Evolutionary conservation across 169 alveolate genomes (phyloP).

Genomic region (Plasmodium gonderi): DNA sequence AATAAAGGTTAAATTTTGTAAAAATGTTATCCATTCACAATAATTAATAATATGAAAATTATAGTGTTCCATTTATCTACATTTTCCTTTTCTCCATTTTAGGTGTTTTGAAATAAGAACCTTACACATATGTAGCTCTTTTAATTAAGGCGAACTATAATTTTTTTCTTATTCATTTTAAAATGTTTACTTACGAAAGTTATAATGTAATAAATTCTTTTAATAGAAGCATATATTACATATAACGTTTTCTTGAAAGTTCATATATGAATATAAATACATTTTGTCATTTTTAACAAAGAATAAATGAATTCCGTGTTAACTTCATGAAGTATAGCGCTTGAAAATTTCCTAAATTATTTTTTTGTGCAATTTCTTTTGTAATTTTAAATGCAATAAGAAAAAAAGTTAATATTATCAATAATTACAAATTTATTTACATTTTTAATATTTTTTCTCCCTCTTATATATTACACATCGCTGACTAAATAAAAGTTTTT

Average conservation of each 20-base stretch:
- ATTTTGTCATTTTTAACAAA: neutral
- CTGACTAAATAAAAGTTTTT: neutral
- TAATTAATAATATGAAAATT: neutral
- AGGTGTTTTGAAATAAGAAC: no score
- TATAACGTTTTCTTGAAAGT: neutral
- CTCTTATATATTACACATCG: neutral
- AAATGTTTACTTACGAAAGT: neutral
- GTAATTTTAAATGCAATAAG: neutral
- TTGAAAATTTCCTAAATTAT: neutral
- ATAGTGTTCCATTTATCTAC: neutral
- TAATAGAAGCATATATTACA: neutral
- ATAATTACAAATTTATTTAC: neutral
- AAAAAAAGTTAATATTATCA: neutral
- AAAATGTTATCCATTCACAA: neutral
- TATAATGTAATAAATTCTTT: neutral
- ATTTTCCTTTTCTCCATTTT: neutral
- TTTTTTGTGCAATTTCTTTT: neutral
- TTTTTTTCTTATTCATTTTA: neutral
- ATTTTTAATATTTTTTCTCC: neutral
- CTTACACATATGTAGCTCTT: no score
- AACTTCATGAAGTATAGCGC: neutral
- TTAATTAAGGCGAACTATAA: no score
- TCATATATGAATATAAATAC: neutral
- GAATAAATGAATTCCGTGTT: neutral
- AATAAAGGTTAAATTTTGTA: neutral